These are phyloP conservation scores for Colletotrichum sublineola DNA, from an alignment of 2,329 filamentous ascomycete genomes.

Conservation along the genomic window DNA sequence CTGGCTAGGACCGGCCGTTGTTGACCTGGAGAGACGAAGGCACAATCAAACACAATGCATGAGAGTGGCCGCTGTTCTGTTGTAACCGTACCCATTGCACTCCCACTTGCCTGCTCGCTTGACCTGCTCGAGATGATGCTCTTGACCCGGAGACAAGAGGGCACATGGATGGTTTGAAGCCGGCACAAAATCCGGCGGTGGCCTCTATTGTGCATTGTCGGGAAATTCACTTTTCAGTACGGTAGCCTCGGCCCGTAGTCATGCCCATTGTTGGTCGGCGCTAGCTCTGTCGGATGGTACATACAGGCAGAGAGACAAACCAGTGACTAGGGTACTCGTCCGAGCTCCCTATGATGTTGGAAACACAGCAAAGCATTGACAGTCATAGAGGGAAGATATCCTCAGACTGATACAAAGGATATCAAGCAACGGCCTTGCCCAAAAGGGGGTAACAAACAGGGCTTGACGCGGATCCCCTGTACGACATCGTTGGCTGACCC, in stretches of 20 bases:
- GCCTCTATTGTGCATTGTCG: not conserved
- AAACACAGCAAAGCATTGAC: constrained; percentile 15
- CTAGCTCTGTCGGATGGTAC: constrained; percentile 4
- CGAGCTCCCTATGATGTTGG: constrained; percentile 9
- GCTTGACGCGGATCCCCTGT: constrained; percentile 38
- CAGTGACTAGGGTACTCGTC: constrained; percentile 7
- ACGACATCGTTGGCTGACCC: constrained; percentile 41
- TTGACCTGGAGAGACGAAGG: not conserved
- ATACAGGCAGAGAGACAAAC: constrained; percentile 7
- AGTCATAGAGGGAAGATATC: constrained; percentile 5
- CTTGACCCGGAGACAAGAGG: constrained; percentile 1
- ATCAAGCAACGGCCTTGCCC: constrained; percentile 29
- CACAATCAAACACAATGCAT: constrained; percentile 29
- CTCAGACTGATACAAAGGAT: constrained; percentile 18
- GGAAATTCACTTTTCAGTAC: not conserved
- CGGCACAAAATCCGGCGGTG: constrained; percentile 3
- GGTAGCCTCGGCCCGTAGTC: not conserved
- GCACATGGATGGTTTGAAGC: not conserved
- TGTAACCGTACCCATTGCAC: not conserved
- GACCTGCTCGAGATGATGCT: constrained; percentile 1
- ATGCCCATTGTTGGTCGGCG: not conserved
- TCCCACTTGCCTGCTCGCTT: not conserved
- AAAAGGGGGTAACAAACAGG: constrained; percentile 35
- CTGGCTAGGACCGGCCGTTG: not conserved
- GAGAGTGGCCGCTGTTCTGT: constrained; percentile 4